Conservation (phyloP, 306 rosid species). For the Quercus glauca region DNA sequence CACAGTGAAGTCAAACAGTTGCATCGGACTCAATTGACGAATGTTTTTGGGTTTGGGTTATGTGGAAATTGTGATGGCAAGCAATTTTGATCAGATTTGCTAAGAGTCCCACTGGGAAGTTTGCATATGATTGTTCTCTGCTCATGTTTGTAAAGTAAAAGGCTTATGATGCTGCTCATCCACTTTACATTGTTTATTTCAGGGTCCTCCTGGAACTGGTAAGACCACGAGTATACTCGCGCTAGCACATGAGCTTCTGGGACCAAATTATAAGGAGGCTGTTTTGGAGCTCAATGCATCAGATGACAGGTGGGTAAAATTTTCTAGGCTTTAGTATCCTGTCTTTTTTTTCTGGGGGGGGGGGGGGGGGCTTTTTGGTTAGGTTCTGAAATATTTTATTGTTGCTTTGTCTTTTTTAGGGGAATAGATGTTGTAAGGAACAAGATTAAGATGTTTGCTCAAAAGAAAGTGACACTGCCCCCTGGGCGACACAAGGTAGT, state of each 20-base stretch:
- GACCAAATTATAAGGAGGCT: constrained; percentile 80
- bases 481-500: constrained; percentile 84
- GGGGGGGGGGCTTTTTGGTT: background rate
- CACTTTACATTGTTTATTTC: constrained; percentile 6
- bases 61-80: background rate
- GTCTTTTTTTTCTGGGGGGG: background rate
- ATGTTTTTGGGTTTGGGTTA: background rate
- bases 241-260: constrained; percentile 85
- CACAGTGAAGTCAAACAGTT: background rate
- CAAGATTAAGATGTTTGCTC: constrained; percentile 97
- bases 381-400: background rate
- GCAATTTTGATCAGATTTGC: background rate
- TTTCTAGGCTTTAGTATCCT: background rate
- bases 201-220: constrained; percentile 99
- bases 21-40: background rate
- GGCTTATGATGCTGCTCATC: constrained; percentile 9
- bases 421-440: constrained; percentile 99
- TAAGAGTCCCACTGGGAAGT: background rate
- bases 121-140: background rate
- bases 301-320: constrained; percentile 66
- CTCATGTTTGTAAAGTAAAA: background rate
- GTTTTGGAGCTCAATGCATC: constrained; percentile 94
- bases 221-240: constrained; percentile 95
- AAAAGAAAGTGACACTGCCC: constrained; percentile 78
- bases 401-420: constrained; percentile 28